Evolutionary conservation across 768 basidiomycete genomes (phyloP), one percentile per base, ranked within the genome.

Genomic region (Serendipita vermifera): DNA sequence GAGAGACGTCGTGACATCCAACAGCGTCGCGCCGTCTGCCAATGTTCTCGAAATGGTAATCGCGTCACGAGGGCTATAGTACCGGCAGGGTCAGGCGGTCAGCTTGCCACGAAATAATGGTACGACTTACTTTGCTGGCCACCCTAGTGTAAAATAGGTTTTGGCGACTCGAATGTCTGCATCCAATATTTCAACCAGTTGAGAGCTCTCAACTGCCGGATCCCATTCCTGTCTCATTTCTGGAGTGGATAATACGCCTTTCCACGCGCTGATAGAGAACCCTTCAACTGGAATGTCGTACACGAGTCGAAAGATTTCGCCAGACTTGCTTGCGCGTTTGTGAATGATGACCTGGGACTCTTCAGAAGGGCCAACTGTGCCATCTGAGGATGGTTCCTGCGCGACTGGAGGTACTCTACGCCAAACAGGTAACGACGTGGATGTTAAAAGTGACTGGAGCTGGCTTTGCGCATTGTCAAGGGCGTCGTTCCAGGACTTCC

Each of bases 181-280:
- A 68, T 96, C 93, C 57, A 94, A 79, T 70, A 88, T 75, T 69
- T 97, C 92, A 36, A 97, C 70, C 14, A 90, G 70, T 61, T 80
- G 80, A 0, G 90, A 82, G 41, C 81, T 78, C 61, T 93, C 87
- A 15, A 96, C 94, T 33, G 92, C 85, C 22, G 89, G 88, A 67
- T 97, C 94, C 93, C 91, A 90, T 64, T 89, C 84, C 65, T 85
- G 81, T 59, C 90, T 73, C 22, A 93, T 74, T 68, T 97, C 92
- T 0, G 91, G 87, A 1, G 91, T 93, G 2, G 77, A 76, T 41
- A 98, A 69, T 5, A 89, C 78, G 22, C 86, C 78, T 65, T 83
- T 83, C 87, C 84, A 87, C 38, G 85, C 72, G 55, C 88, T 87
- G 58, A 92, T 71, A 33, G 74, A 72, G 33, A 83, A 81, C n/a